phyloP scores from a whole-genome alignment of 345 rosid genomes.

The Draba incana region DNA sequence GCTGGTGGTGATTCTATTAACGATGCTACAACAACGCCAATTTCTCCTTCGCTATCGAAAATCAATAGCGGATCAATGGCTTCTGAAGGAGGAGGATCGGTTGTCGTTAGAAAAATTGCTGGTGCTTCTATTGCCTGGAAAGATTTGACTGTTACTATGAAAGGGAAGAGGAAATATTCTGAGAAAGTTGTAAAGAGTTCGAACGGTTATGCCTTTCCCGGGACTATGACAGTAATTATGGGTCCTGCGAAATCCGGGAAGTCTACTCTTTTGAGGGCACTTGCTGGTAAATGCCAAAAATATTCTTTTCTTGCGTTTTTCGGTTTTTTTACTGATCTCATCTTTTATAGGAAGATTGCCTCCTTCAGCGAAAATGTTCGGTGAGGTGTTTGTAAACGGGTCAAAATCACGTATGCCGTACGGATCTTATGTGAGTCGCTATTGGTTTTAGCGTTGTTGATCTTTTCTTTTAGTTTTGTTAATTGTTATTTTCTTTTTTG shows the following conservation, averaged over 20 bases:
- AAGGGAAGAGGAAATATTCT: slow-evolving; percentile 86
- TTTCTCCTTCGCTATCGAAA: slow-evolving; percentile 86
- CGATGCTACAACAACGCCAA: slow-evolving; percentile 56
- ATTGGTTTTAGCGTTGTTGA: slow-evolving; percentile 5
- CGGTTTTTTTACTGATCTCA: slow-evolving; percentile 16
- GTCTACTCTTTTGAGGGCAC: slow-evolving; percentile 86
- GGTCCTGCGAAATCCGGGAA: slow-evolving; percentile 99
- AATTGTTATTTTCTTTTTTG: not conserved
- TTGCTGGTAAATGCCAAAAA: slow-evolving; percentile 69
- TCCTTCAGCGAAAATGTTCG: slow-evolving; percentile 74
- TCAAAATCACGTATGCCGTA: slow-evolving; percentile 69
- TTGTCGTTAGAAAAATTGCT: slow-evolving; percentile 66
- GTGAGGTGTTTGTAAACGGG: slow-evolving; percentile 90
- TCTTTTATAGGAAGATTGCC: slow-evolving; percentile 74
- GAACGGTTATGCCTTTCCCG: slow-evolving; percentile 92
- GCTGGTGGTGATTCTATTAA: slow-evolving; percentile 69
- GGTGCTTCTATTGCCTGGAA: slow-evolving; percentile 96
- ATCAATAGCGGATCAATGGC: slow-evolving; percentile 85
- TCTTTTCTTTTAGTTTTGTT: not conserved
- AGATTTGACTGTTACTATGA: slow-evolving; percentile 90
- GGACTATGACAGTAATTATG: slow-evolving; percentile 98
- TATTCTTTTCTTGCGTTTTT: not conserved
- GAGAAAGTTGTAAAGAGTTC: slow-evolving; percentile 93
- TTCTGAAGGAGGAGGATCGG: slow-evolving; percentile 53
- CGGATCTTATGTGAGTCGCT: slow-evolving; percentile 86